These are phyloP conservation scores for Hyphopichia buzzinii DNA, from an alignment of 1,139 yeast genomes.

Conservation along the genomic window DNA sequence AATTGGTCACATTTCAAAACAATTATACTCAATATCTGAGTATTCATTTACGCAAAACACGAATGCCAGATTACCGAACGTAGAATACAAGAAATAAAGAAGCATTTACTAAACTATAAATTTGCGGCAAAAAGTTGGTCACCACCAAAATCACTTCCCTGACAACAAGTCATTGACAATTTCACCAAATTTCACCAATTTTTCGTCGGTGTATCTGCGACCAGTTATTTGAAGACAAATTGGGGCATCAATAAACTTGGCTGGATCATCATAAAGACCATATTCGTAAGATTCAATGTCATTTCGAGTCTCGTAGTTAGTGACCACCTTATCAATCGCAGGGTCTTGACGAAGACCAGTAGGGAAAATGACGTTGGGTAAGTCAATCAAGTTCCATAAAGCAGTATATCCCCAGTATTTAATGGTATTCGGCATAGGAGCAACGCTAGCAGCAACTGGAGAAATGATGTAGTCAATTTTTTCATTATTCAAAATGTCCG, in stretches of 20 bases:
- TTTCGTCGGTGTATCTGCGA: conserved; percentile 53
- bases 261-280: conserved; percentile 25
- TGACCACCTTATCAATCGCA: conserved; percentile 12
- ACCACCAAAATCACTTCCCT: background rate
- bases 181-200: conserved; percentile 39
- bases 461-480: conserved; percentile 14
- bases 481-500: conserved; percentile 14
- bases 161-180: conserved; percentile 10
- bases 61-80: too few relatives aligned
- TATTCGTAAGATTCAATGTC: conserved; percentile 7
- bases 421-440: conserved; percentile 15
- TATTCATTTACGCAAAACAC: too few relatives aligned
- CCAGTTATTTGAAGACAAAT: conserved; percentile 52
- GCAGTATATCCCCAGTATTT: conserved; percentile 18
- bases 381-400: conserved; percentile 15
- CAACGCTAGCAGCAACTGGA: conserved; percentile 14
- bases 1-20: too few relatives aligned
- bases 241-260: conserved; percentile 49
- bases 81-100: too few relatives aligned
- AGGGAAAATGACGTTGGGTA: conserved; percentile 15
- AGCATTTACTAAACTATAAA: too few relatives aligned
- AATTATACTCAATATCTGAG: too few relatives aligned
- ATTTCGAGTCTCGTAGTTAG: conserved; percentile 6
- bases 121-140: too few relatives aligned
- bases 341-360: conserved; percentile 21